Evolutionary conservation across 768 basidiomycete species (phyloP).

Genomic region (Pleurotus ostreatus): DNA sequence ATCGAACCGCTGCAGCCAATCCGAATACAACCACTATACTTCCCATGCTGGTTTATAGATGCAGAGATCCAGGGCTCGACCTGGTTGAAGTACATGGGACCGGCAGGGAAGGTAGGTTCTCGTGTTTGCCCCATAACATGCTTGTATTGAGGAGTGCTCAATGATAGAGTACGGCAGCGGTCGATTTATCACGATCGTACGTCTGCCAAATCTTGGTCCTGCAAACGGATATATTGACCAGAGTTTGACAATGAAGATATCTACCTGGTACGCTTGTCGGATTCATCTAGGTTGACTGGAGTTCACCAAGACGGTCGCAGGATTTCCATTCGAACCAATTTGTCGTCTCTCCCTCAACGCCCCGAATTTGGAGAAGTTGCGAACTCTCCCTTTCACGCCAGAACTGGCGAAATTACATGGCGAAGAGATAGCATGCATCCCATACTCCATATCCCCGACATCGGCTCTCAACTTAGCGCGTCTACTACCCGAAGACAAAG

Average conservation of each 20-base stretch:
- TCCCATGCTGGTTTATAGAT: conserved; percentile 61
- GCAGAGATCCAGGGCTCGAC: conserved; percentile 41
- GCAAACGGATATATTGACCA: too few relatives aligned
- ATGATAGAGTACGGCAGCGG: conserved; percentile 25
- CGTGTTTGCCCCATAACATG: conserved; percentile 1
- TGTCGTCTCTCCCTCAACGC: conserved; percentile 39
- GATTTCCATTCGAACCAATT: conserved; percentile 40
- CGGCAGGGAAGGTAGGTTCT: conserved; percentile 23
- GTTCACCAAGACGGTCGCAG: conserved; percentile 21
- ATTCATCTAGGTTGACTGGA: background rate
- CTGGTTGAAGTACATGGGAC: conserved; percentile 18
- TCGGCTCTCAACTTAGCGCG: conserved; percentile 31
- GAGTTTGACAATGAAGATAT: conserved; percentile 26
- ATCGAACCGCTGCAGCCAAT: conserved; percentile 38
- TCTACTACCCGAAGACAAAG: conserved; percentile 29
- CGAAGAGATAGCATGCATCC: conserved; percentile 49
- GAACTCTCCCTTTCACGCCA: conserved; percentile 43
- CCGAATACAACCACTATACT: conserved; percentile 50
- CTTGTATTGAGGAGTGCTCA: background rate
- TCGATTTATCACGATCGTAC: conserved; percentile 42
- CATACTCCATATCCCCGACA: conserved; percentile 53
- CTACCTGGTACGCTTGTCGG: conserved; percentile 33
- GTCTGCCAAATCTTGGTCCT: conserved; percentile 19
- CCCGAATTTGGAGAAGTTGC: conserved; percentile 15
- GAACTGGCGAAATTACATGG: conserved; percentile 45